Conservation (phyloP, 805 yeast species). For the Metschnikowia sp. region DNA sequence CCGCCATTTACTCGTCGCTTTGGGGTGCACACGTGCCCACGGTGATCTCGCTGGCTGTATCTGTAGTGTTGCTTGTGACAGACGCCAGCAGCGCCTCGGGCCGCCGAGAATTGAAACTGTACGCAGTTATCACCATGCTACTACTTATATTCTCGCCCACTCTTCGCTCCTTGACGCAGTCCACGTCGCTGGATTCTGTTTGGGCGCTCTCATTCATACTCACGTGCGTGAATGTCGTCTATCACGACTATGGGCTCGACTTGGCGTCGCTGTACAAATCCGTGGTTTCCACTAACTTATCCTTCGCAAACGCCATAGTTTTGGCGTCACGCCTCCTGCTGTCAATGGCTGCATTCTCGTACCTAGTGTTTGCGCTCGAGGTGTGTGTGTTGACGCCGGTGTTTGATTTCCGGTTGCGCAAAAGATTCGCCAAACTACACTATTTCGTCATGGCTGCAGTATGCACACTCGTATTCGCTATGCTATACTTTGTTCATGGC, state of each 20-base stretch:
- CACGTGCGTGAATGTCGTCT: constrained; percentile 60
- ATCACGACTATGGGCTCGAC: constrained; percentile 65
- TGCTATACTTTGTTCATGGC: constrained; percentile 23
- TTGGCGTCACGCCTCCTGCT: constrained; percentile 82
- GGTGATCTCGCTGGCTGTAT: constrained; percentile 19
- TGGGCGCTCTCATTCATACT: constrained; percentile 90
- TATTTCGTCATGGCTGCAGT: constrained; percentile 24
- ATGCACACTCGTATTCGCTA: constrained; percentile 24
- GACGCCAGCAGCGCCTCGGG: constrained; percentile 6
- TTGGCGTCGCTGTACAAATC: constrained; percentile 39
- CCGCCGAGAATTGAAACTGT: constrained; percentile 34
- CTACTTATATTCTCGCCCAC: constrained; percentile 84
- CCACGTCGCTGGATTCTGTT: constrained; percentile 90
- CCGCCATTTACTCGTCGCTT: constrained; percentile 48
- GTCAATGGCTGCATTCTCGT: constrained; percentile 76
- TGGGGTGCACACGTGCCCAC: constrained; percentile 52
- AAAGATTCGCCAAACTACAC: constrained; percentile 26
- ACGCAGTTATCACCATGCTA: constrained; percentile 63
- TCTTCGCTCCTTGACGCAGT: constrained; percentile 77
- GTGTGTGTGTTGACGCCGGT: constrained; percentile 70
- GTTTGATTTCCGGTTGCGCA: constrained; percentile 59
- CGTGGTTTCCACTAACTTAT: constrained; percentile 74
- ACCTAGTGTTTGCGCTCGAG: constrained; percentile 70
- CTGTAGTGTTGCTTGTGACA: constrained; percentile 3
- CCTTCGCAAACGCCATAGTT: constrained; percentile 83